These are phyloP conservation scores for Talaromyces nanjingensis DNA, from an alignment of 495 filamentous ascomycete species.

Conservation along the genomic window DNA sequence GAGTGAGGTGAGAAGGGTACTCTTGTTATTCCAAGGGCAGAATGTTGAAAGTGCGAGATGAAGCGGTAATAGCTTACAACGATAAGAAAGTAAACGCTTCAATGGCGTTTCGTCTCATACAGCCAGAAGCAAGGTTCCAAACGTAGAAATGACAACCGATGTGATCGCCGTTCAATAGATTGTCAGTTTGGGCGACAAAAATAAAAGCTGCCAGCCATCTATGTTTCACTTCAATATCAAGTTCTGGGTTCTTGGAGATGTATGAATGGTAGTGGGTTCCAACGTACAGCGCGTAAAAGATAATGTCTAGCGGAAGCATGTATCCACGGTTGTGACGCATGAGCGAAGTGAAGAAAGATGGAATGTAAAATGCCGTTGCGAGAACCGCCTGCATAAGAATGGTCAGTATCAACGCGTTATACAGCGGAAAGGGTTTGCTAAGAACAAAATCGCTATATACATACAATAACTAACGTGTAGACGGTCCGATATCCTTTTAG, in stretches of 20 bases:
- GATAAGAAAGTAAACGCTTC: constrained; percentile 11
- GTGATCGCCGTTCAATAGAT: not conserved
- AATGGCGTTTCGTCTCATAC: constrained; percentile 7
- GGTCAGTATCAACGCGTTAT: not conserved
- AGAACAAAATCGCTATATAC: not conserved
- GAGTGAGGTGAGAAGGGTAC: too few species aligned
- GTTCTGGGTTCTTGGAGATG: too few species aligned
- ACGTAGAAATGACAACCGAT: not conserved
- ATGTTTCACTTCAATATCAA: too few species aligned
- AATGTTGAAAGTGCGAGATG: too few species aligned
- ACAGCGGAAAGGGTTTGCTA: too few species aligned
- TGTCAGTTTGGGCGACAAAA: constrained; percentile 13
- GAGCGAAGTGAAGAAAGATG: constrained; percentile 11
- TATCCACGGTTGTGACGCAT: constrained; percentile 14
- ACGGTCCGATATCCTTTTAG: constrained; percentile 14
- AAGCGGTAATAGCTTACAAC: constrained; percentile 3
- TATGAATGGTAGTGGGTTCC: not conserved
- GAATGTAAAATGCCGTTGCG: constrained; percentile 14
- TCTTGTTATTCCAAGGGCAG: too few species aligned
- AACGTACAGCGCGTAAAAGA: constrained; percentile 14
- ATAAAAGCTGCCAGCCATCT: constrained; percentile 18
- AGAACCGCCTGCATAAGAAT: constrained; percentile 12
- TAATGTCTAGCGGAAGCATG: constrained; percentile 15
- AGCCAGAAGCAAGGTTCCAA: not conserved
- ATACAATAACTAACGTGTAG: constrained; percentile 15